Percentiles rank a stretch among this genome's conserved stretches.
phyloP scores from a whole-genome alignment of 176 grass and related monocot species.

The bread wheat (Triticum aestivum) region IWGSC_CS_RefSeq_v2.1 NC_057803.1:582604542-582605041 shows the following conservation, averaged over 20 bases:
- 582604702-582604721: too few species aligned
- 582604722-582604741: too few species aligned
- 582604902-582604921: too few species aligned
- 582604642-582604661: not conserved
- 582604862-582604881: not conserved
- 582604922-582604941: too few species aligned
- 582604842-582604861: not conserved
- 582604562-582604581: not conserved
- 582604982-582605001: too few species aligned
- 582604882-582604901: not conserved
- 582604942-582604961: too few species aligned
- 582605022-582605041: too few species aligned
- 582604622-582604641: not conserved
- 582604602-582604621: not conserved
- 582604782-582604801: not conserved
- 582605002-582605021: too few species aligned
- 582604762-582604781: not conserved
- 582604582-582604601: too few species aligned
- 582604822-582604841: not conserved
- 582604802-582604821: constrained; percentile 12
- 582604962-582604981: too few species aligned
- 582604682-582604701: not conserved
- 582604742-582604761: not conserved
- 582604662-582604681: not conserved
- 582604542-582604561: too few species aligned